Conservation (phyloP, 2,329 filamentous ascomycete species). For the Fusarium goolgardi region DNA sequence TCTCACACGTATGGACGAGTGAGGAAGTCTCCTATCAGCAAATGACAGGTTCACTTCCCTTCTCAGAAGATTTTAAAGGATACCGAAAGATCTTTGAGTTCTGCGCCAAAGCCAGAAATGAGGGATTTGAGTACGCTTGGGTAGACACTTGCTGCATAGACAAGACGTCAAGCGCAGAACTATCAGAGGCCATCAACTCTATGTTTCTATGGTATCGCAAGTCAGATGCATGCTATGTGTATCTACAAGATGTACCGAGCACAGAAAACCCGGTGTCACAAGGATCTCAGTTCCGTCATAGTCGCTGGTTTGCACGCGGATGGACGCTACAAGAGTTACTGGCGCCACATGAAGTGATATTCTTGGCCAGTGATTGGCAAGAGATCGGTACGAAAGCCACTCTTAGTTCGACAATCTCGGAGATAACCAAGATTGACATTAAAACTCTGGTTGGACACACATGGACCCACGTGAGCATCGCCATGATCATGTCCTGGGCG, state of each 20-base stretch:
- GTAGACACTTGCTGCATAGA: slow-evolving; percentile 26
- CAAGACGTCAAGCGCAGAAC: slow-evolving; percentile 23
- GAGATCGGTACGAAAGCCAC: slow-evolving; percentile 15
- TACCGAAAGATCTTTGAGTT: slow-evolving; percentile 23
- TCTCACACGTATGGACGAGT: slow-evolving; percentile 19
- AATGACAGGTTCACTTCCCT: neutral
- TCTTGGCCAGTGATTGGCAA: neutral
- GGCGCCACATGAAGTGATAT: slow-evolving; percentile 21
- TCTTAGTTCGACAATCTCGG: neutral
- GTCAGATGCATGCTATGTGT: slow-evolving; percentile 16
- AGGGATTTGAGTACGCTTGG: slow-evolving; percentile 27
- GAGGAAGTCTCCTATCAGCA: slow-evolving; percentile 10
- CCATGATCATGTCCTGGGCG: slow-evolving; percentile 25
- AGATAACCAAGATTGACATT: slow-evolving; percentile 8
- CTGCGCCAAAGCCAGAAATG: slow-evolving; percentile 7
- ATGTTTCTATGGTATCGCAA: slow-evolving; percentile 22
- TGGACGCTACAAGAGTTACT: slow-evolving; percentile 24
- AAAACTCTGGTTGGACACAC: slow-evolving; percentile 6
- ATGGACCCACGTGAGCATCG: slow-evolving; percentile 18
- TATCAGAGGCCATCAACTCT: slow-evolving; percentile 14
- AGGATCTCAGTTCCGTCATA: slow-evolving; percentile 3
- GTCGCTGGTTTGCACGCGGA: slow-evolving; percentile 18
- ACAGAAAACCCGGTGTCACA: neutral
- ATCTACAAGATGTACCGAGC: neutral
- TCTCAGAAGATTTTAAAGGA: neutral